Percentiles rank a stretch among this genome's conserved stretches.
phyloP scores from a whole-genome alignment of 306 rosid species.

The Quercus gilva region DNA sequence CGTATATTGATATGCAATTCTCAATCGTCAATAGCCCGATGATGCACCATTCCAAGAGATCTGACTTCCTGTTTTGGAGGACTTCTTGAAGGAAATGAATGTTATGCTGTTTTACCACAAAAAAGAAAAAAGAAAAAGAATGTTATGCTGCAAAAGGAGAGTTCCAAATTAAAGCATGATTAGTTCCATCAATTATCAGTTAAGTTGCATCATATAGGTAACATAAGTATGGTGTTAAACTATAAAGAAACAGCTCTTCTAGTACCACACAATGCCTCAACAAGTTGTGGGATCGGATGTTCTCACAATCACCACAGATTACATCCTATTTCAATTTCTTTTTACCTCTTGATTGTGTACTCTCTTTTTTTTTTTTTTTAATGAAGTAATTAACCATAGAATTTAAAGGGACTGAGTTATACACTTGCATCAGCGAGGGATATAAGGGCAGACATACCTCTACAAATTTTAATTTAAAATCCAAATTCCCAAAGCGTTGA shows the following conservation, averaged over 20 bases:
- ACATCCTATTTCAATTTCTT: too few relatives aligned
- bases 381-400: not conserved
- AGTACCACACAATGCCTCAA: too few relatives aligned
- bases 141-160: constrained; percentile 73
- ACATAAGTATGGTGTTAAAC: not conserved
- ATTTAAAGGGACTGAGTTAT: not conserved
- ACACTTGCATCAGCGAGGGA: not conserved
- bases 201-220: not conserved
- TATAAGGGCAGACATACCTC: constrained; percentile 47
- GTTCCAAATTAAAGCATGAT: not conserved
- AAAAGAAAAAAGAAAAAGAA: constrained; percentile 57
- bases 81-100: constrained; percentile 97
- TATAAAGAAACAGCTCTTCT: not conserved
- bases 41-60: constrained; percentile 96
- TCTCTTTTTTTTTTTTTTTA: not conserved
- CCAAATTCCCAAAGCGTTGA: constrained; percentile 93
- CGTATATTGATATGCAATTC: constrained; percentile 72
- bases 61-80: constrained; percentile 92
- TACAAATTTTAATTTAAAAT: constrained; percentile 82
- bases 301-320: not conserved
- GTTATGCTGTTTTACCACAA: constrained; percentile 58
- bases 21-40: constrained; percentile 82
- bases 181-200: not conserved
- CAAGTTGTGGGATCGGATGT: not conserved
- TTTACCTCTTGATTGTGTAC: not conserved